phyloP scores from a whole-genome alignment of 2,329 filamentous ascomycete species.

The Aspergillus nomiae region DNA sequence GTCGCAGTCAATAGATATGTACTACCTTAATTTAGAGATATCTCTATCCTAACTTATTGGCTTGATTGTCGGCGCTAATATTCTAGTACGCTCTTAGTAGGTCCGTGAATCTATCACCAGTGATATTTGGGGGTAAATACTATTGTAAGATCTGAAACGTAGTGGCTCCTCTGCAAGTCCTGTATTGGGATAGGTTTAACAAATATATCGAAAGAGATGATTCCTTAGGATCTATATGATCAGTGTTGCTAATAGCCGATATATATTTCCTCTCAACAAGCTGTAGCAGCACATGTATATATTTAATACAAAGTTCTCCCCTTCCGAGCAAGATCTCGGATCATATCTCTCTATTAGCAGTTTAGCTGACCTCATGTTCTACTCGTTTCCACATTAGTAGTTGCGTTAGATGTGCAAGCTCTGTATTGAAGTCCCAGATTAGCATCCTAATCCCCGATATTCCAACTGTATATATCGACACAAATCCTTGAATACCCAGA shows the following conservation, averaged over 20 bases:
- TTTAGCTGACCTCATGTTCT: neutral
- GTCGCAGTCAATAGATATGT: neutral
- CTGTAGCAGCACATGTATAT: neutral
- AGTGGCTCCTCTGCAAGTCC: neutral
- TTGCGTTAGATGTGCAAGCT: too few species aligned
- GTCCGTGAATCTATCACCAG: neutral
- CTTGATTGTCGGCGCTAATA: neutral
- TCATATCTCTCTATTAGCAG: neutral
- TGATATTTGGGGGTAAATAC: neutral
- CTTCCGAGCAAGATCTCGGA: neutral
- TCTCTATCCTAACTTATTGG: too few species aligned
- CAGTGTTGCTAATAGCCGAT: neutral
- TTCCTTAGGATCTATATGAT: neutral
- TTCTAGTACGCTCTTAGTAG: neutral
- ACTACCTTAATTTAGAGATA: neutral
- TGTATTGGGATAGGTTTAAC: too few species aligned
- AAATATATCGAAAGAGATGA: neutral
- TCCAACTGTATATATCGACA: too few species aligned
- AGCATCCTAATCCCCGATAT: too few species aligned
- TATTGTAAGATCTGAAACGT: neutral
- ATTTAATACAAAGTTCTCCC: neutral
- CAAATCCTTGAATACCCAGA: too few species aligned
- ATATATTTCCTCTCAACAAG: neutral
- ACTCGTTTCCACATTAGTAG: too few species aligned
- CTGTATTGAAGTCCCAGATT: too few species aligned